phyloP scores from a whole-genome alignment of 2,329 filamentous ascomycete species.

The Alternaria burnsii region DNA sequence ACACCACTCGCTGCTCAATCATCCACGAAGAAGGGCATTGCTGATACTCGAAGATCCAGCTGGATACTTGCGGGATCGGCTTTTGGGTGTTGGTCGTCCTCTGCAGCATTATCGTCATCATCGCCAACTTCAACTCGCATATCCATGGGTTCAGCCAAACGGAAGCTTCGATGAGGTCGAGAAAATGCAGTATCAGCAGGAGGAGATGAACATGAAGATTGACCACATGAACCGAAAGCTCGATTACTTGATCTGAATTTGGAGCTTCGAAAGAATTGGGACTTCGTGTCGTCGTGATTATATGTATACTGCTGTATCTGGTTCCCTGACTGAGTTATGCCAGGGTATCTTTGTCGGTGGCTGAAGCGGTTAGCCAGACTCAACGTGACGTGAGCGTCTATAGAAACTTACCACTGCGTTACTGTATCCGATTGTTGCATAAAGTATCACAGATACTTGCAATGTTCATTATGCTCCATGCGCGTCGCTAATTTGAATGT shows the following conservation, averaged over 20 bases:
- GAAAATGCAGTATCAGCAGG: slow-evolving; percentile 8
- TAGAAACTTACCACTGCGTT: neutral
- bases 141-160: neutral
- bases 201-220: slow-evolving; percentile 6
- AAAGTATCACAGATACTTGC: neutral
- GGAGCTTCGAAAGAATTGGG: neutral
- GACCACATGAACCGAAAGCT: slow-evolving; percentile 8
- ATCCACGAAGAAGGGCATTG: neutral
- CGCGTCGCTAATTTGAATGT: neutral
- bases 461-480: neutral
- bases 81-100: neutral
- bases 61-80: neutral
- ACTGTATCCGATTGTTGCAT: neutral
- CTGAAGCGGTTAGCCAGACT: neutral
- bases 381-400: neutral
- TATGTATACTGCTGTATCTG: neutral
- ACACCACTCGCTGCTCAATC: neutral
- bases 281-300: too few relatives aligned
- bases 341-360: neutral
- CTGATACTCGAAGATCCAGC: neutral
- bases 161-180: slow-evolving; percentile 1
- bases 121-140: neutral
- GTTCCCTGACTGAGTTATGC: neutral
- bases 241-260: neutral
- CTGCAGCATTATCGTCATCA: neutral